Evolutionary conservation across 2,329 filamentous ascomycete genomes (phyloP), one percentile per base, ranked within the genome.

Genomic region (Fusarium sp.): DNA sequence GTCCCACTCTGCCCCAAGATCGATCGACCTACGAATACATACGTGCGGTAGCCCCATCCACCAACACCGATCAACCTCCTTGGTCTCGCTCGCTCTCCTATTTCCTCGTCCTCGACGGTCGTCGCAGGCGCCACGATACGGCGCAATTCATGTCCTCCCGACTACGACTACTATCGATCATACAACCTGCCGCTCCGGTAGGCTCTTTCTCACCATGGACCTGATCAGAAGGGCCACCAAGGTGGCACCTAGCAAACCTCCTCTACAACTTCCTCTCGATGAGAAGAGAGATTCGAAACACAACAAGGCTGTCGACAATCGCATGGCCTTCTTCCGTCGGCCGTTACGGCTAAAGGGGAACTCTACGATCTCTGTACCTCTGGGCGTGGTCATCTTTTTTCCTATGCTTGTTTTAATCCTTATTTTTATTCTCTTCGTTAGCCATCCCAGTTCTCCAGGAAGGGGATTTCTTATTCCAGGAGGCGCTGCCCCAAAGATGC

Each of bases 371-470:
- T 97, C 95, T 53, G 91, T 98, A 78, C 96, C 96, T 26, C 84
- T 99, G 54, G 95, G 95, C 73, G 90, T 98, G 77, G 93, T 98
- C 74, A 87, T 99, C 72, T 84, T 98, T 74, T 98, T 98, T 79
- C 96, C 96, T 71, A 89, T 92, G 78, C 91, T 98, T 78, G 93
- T 98, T 76, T 88, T 98, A 82, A 87, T 97, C 76, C 87, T 98
- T 79, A 97, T 98, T 80, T 84, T 98, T 70, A 85, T 97, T 75
- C 88, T 99, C 65, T 94, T 98, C 79, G 88, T 97, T 77, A 90
- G 91, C 77, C 94, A 98, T 83, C 93, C 95, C 62, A 91, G 90
- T 78, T 93, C 92, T 34, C 88, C 93, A 13, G 93, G 91, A 57
- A 89, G 91, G 67, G 43, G 44, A 7, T 93, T 97, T 80, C 82